Evolutionary conservation across 2,329 filamentous ascomycete genomes (phyloP).

Genomic region (Clonostachys solani): DNA sequence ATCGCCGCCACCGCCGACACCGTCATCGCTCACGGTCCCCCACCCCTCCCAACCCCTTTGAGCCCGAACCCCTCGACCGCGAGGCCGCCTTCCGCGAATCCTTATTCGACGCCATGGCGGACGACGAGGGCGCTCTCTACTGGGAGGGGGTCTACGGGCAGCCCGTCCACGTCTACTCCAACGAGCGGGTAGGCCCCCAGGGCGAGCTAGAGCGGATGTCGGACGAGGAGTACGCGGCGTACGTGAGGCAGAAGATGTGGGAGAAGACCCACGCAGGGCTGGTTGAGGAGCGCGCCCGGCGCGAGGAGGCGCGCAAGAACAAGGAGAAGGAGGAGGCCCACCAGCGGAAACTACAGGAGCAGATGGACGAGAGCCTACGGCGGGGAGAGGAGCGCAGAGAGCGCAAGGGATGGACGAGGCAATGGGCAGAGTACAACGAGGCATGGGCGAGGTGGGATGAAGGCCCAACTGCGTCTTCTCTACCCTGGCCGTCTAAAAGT

Average conservation of each 20-base stretch:
- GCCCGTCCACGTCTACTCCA: slow-evolving; percentile 75
- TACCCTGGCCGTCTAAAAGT: slow-evolving; percentile 71
- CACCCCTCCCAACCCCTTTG: slow-evolving; percentile 41
- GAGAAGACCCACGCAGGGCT: slow-evolving; percentile 87
- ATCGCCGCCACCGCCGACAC: slow-evolving; percentile 19
- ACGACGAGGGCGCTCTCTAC: slow-evolving; percentile 92
- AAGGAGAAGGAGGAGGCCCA: slow-evolving; percentile 46
- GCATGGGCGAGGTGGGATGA: slow-evolving; percentile 61
- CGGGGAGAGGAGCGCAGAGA: slow-evolving; percentile 60
- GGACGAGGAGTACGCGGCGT: slow-evolving; percentile 86
- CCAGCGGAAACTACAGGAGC: slow-evolving; percentile 47
- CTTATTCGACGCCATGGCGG: slow-evolving; percentile 92
- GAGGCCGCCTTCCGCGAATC: slow-evolving; percentile 85
- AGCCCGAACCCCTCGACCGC: slow-evolving; percentile 50
- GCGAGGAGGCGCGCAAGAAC: slow-evolving; percentile 47
- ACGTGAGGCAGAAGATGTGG: slow-evolving; percentile 90
- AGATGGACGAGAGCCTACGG: slow-evolving; percentile 66
- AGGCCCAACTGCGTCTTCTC: slow-evolving; percentile 33
- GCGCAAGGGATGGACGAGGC: slow-evolving; percentile 47
- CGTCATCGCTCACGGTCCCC: slow-evolving; percentile 29
- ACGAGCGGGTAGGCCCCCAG: slow-evolving; percentile 34
- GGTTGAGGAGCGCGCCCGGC: slow-evolving; percentile 67
- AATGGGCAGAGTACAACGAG: slow-evolving; percentile 61
- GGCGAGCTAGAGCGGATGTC: slow-evolving; percentile 76
- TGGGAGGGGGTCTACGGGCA: slow-evolving; percentile 98